Evolutionary conservation across 257 asterid species (phyloP), one percentile per base, ranked within the genome.

Genomic region (Sherardia arvensis): DNA sequence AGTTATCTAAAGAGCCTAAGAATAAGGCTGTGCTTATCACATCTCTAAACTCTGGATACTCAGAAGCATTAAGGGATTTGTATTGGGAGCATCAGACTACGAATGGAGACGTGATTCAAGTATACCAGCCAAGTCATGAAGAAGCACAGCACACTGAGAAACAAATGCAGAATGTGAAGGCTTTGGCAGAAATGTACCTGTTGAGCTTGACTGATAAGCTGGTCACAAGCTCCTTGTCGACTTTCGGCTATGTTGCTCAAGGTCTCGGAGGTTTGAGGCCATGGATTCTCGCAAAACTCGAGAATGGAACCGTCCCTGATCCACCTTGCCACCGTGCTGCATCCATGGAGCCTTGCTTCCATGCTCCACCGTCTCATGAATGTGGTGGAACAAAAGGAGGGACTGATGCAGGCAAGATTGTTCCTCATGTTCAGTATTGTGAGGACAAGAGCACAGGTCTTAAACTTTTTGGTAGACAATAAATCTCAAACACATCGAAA

Each of bases 171-270:
- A 78, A 85, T 26, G 70, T 78, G 18, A 87, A 83, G 72, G 94
- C 92, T 1, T 90, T 81, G 94, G 92, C 95, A 0, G 95, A 90
- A 57, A 90, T 90, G 73, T 90, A 90, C 63, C 71, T 90, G 38
- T 79, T 90, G 67, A 83, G 95, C 75, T 70, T 87, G 60, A 77
- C 78, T 14, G 97, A 90, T 68, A 87, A 83, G 67, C 45, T 87
- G 76, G 91, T 85, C 17, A 90, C 94, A 9, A 90, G 90, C 53
- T 75, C 91, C 15, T 81, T 85, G 87, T 87, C 95, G 1, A 90
- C 95, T 29, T 90, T 87, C 38, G 97, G 97, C 5, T 90, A 87
- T 66, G 95, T 87, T 67, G 97, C 95, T 33, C 94, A 90, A 55
- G 83, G 97, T 40, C 90, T 87, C 21, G 95, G 97, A 55, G 94